These are phyloP conservation scores for Acanthamoeba sp. DNA, from an alignment of 208 protist genomes.

Conservation along the genomic window DNA sequence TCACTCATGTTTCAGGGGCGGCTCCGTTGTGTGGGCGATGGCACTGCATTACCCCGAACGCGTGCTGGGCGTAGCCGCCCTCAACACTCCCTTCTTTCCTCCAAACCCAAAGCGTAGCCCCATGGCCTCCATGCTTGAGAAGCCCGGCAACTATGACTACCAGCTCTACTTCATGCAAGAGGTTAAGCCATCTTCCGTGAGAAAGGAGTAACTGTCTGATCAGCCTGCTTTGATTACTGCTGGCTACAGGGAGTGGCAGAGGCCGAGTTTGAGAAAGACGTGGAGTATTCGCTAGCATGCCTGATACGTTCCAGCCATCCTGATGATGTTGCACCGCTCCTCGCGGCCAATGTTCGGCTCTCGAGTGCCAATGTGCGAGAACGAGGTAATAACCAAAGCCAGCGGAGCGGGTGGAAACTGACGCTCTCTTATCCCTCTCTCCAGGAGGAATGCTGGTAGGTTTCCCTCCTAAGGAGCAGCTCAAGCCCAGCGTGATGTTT, in stretches of 20 bases:
- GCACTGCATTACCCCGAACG: conserved; percentile 26
- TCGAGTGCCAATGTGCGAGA: not conserved
- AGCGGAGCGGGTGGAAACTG: not conserved
- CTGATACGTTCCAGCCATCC: not conserved
- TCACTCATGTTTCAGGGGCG: conserved; percentile 20
- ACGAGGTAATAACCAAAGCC: not conserved
- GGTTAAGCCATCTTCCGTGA: too few species aligned
- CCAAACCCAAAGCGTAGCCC: not conserved
- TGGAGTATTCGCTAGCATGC: not conserved
- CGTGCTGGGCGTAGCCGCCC: conserved; percentile 20
- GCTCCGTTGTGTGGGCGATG: conserved; percentile 60
- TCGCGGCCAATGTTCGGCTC: not conserved
- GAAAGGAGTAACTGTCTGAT: too few species aligned
- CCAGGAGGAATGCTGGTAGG: conserved; percentile 10
- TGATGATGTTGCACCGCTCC: not conserved
- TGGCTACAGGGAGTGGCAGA: not conserved
- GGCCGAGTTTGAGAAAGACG: conserved; percentile 21
- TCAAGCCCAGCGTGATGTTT: conserved; percentile 14
- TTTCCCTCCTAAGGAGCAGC: not conserved
- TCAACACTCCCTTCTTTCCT: conserved; percentile 61
- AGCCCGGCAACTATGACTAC: conserved; percentile 66
- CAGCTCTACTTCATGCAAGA: conserved; percentile 72
- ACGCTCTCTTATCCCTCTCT: not conserved
- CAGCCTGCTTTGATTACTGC: not conserved
- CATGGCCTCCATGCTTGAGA: not conserved